phyloP scores from a whole-genome alignment of 495 filamentous ascomycete species.

The Penicillium paradoxum region DNA sequence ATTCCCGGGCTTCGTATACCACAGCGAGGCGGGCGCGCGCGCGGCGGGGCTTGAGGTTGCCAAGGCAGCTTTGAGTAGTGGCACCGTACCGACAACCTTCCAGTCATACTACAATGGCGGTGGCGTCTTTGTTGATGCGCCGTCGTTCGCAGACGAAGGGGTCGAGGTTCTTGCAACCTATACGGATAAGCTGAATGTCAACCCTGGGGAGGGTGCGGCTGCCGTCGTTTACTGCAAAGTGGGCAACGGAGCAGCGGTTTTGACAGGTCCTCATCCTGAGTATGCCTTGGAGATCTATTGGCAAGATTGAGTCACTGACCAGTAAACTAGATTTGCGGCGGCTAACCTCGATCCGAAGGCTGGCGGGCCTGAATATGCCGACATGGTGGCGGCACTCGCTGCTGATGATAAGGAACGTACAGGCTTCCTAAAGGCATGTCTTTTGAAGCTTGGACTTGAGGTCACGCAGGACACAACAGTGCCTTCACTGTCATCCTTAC shows the following conservation, averaged over 20 bases:
- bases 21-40: slow-evolving; percentile 79
- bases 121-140: slow-evolving; percentile 86
- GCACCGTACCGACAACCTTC: slow-evolving; percentile 58
- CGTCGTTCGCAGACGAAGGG: slow-evolving; percentile 52
- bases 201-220: slow-evolving; percentile 63
- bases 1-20: slow-evolving; percentile 87
- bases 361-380: slow-evolving; percentile 58
- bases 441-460: slow-evolving; percentile 76
- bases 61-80: slow-evolving; percentile 52
- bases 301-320: slow-evolving; percentile 4
- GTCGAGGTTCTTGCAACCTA: slow-evolving; percentile 84
- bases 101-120: slow-evolving; percentile 90
- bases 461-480: slow-evolving; percentile 65
- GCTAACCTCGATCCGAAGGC: slow-evolving; percentile 64
- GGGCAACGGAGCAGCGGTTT: slow-evolving; percentile 72
- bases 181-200: slow-evolving; percentile 67
- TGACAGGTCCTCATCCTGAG: slow-evolving; percentile 94
- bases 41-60: slow-evolving; percentile 64
- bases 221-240: slow-evolving; percentile 86
- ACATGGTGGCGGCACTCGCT: slow-evolving; percentile 63
- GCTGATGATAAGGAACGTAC: slow-evolving; percentile 65
- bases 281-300: slow-evolving; percentile 39
- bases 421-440: slow-evolving; percentile 74
- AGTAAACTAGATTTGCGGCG: slow-evolving; percentile 66
- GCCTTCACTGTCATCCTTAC: slow-evolving; percentile 79